Evolutionary conservation across 345 rosid genomes (phyloP), one percentile per base, ranked within the genome.

Genomic region (Acer saccharum): DNA sequence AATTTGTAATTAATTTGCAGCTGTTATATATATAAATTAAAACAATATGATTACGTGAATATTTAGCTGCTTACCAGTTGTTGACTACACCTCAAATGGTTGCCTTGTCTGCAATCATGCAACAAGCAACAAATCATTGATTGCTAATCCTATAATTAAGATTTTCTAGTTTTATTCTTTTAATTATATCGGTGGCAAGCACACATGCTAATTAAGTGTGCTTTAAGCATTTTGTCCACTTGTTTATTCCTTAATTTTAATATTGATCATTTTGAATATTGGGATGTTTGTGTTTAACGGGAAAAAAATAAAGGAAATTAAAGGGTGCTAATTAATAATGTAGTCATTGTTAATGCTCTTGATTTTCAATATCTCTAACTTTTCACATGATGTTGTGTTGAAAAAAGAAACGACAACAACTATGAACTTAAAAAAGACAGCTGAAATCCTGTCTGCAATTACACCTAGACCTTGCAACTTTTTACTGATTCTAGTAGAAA

Each of bases 191-290:
- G 10, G 2, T 18, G 25, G 21, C 69, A 60, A 69, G 57, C 48
- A 13, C 74, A 68, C 69, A 73, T 73, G 77, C 39, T 44, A 29
- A 46, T 78, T 60, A 58, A 66, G 62, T 73, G 50, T 73, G 62
- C 23, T 68, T 9, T 64, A 58, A 73, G 43, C 62, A 21, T 65
- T 14, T 18, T 35, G 3, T 35, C 18, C 18, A 39, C 63, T 12
- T 4, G 11, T 58, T 43, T 43, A 58, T 12, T 50, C 62, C 61
- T 68, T 44, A 44, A 43, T 68, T 21, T 64, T 29, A n/a, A n/a
- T n/a, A 11, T 9, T 50, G 55, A 50, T 35, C 39, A 35, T 35
- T 35, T 35, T 35, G 39, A 35, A 35, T 35, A 35, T 35, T 35
- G 6, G 55, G 55, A 50, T 14, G 55, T 35, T 35, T 35, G 39